Evolutionary conservation across 306 rosid genomes (phyloP), one percentile per base, ranked within the genome.

Genomic region (Gastrolobium villosum): DNA sequence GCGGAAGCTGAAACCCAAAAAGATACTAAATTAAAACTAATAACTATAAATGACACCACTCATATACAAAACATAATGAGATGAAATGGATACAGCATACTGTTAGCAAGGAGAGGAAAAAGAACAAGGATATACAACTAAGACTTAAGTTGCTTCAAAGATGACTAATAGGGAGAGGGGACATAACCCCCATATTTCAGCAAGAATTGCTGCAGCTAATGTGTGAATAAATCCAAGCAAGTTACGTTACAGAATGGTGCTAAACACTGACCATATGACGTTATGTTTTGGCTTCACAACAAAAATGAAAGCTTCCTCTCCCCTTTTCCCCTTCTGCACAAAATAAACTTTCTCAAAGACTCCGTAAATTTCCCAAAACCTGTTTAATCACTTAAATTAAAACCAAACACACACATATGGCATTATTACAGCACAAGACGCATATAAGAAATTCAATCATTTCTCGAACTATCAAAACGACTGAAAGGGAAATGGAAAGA

Each of bases 1-100:
- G 88, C 20, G 76, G 43, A 79, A 81, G 85, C 93, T 94, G 75
- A 60, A 81, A 67, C 48, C 55, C 61, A 50, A 61, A 13, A 79
- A 46, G 41, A 28, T 0, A 49, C 3, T 8, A 34, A 41, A 60
- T 40, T 9, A 20, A 32, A 56, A 52, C 36, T 50, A 50, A 62
- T 5, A 44, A 48, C 35, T 36, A 67, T n/a, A 70, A 70, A 70
- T 70, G 34, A 10, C 26, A 70, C 14, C 53, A 35, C 10, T 7
- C 65, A 39, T n/a, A 10, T 2, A 56, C 37, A 56, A 41, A 53
- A 37, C 40, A 72, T 2, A 30, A 8, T 20, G n/a, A 69, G 44
- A 70, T 49, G 43, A 63, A 48, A 59, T 53, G 32, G 40, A 56
- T 34, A 10, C 30, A 79, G 45, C 32, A 66, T 34, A 20, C 11